These are phyloP conservation scores for Fusarium succisae DNA, from an alignment of 2,329 filamentous ascomycete species.

Conservation along the genomic window DNA sequence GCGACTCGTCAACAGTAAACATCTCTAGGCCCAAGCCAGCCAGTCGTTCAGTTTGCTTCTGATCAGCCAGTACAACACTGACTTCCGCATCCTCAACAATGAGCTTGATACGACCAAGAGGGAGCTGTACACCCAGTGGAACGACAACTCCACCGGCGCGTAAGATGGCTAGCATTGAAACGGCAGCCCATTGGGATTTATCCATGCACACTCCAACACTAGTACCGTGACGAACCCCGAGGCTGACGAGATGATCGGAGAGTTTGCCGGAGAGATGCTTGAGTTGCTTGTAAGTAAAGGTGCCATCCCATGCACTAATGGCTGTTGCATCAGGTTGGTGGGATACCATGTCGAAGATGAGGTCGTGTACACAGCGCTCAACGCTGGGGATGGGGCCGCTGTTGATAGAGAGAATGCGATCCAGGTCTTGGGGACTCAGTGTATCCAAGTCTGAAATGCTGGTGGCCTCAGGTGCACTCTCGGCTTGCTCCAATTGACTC, in stretches of 20 bases:
- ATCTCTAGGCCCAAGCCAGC: neutral
- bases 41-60: neutral
- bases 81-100: neutral
- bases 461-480: fast-evolving
- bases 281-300: neutral
- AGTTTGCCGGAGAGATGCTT: neutral
- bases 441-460: neutral
- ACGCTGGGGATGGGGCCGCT: neutral
- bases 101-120: neutral
- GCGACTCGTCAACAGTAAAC: neutral
- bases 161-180: neutral
- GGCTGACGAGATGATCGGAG: neutral
- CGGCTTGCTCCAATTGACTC: neutral
- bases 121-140: neutral
- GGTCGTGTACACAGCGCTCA: neutral
- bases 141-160: neutral
- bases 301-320: neutral
- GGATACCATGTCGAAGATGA: neutral
- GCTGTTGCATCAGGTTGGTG: neutral
- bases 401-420: neutral
- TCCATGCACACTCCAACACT: neutral
- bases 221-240: neutral
- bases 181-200: neutral
- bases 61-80: neutral
- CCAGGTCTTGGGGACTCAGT: neutral